Percentiles rank a stretch among this genome's conserved stretches.
Conservation (phyloP, 2,329 filamentous ascomycete species). For the Pseudofabraea citricarpa region DNA sequence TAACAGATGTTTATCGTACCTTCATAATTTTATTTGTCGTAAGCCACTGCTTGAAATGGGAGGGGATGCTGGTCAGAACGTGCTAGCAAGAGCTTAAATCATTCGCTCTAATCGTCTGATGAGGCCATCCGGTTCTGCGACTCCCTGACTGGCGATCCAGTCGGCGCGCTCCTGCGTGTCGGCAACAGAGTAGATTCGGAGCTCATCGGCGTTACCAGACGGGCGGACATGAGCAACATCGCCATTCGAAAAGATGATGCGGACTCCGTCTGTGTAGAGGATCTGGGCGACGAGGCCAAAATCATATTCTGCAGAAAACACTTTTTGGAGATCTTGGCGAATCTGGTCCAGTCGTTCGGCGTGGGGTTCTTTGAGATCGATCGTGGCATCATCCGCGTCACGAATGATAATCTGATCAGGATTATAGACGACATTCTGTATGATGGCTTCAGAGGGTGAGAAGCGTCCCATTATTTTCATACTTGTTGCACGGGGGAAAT, state of each 20-base stretch:
- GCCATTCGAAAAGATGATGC: constrained; percentile 26
- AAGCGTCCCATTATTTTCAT: constrained; percentile 26
- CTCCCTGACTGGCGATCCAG: constrained; percentile 21
- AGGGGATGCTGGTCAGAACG: background rate
- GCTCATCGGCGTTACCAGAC: constrained; percentile 29
- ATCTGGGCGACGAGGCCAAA: constrained; percentile 21
- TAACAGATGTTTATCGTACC: background rate
- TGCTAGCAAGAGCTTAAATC: constrained; percentile 2
- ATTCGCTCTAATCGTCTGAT: constrained; percentile 20
- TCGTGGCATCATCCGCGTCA: constrained; percentile 8
- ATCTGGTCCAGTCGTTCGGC: constrained; percentile 16
- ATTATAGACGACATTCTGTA: constrained; percentile 19
- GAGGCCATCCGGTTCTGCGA: constrained; percentile 25
- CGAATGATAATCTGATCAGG: constrained; percentile 10
- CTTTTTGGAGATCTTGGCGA: constrained; percentile 20
- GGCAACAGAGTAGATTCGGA: constrained; percentile 29
- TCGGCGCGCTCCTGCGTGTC: constrained; percentile 27
- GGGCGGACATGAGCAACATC: constrained; percentile 30
- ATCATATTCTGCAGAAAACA: constrained; percentile 24
- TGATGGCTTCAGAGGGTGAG: constrained; percentile 18
- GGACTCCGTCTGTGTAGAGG: constrained; percentile 29
- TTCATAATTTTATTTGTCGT: background rate
- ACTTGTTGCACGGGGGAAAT: constrained; percentile 27
- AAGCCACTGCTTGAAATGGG: background rate
- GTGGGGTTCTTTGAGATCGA: constrained; percentile 9